Base-by-base conservation (phyloP, 208 protist species). In the Crithidia acanthocephali region DNA sequence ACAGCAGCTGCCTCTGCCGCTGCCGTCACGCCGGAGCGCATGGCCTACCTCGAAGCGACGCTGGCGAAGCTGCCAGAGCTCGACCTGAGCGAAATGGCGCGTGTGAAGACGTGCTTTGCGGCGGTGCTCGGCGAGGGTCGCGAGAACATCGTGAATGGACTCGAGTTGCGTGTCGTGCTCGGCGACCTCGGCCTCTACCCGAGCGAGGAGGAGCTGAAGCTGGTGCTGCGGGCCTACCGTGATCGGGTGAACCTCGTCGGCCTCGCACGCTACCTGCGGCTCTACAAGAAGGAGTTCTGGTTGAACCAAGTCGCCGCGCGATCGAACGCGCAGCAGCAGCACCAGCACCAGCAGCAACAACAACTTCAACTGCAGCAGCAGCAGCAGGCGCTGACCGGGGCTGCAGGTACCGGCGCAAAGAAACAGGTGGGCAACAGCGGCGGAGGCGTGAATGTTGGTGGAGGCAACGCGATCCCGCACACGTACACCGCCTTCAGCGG, bases 281-380 rank as follows among this genome's bases (percentile, higher is more conserved):
- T 95, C 55, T 93, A 91, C 79, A 95, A 95, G 79, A 72, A 83
- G 44, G 74, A 90, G 47, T 92, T 71, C 61, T 76, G 83, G 61
- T 15, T 69, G 15, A 70, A 74, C 22, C 61, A 66, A 30, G 61
- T 66, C 10, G 61, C 61, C 9, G 61, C 61, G 0, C 44, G 61
- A 9, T 66, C 61, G 10, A 15, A 15, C 50, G 35, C 37, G 20
- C 56, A 53, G 53, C 63, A 18, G 64, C 52, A 23, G 52, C 53
- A n/a, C 23, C 62, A 22, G 56, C 42, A 11, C 63, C 56, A 2
- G 72, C 72, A 32, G 45, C 40, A 9, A n/a, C 30, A 61, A 20
- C 56, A 20, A 8, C 28, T n/a, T 10, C n/a, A n/a, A n/a, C n/a
- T n/a, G n/a, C n/a, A n/a, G n/a, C n/a, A n/a, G n/a, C n/a, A n/a